Evolutionary conservation across 2,329 filamentous ascomycete genomes (phyloP), one percentile per base, ranked within the genome.

Genomic region (Colletotrichum melonis): DNA sequence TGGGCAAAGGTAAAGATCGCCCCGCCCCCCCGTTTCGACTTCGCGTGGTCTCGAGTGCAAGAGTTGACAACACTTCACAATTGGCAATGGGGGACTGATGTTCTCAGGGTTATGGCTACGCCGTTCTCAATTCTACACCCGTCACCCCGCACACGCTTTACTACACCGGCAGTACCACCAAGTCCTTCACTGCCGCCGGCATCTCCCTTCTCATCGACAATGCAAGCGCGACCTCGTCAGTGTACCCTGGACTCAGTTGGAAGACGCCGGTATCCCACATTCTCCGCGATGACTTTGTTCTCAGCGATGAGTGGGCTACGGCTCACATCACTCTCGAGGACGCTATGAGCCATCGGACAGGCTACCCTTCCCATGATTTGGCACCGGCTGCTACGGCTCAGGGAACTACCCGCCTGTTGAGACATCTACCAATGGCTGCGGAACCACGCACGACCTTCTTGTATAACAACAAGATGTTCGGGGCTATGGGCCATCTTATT

Each of bases 141-240:
- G 84, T 84, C 9, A 87, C 82, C 0, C 77, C 85, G 1, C 80
- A 86, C 35, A 90, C 88, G 0, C 81, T 91, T 3, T 91, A 88
- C 80, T 88, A 87, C 71, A 84, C 83, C 2, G 90, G 85, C 2
- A 90, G 88, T 55, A 90, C 85, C 1, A 89, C 88, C 24, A 92
- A 92, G 77, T 86, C 88, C 2, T 85, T 89, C 59, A 87, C 86
- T 0, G 84, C 86, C 1, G 88, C 88, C 1, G 82, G 84, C 0
- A 78, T 90, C 1, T 84, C 86, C 1, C 77, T 89, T 2, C 84
- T 91, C 8, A 81, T 89, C 6, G 83, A 84, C n/a, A 81, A 86
- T 8, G 24, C 66, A 11, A 60, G 32, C 8, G 35, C 49, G 2
- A 81, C 86, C 8, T 30, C 59, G 2, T 69, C 57, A 12, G 26